phyloP scores from a whole-genome alignment of 2,329 filamentous ascomycete genomes.

The Talaromyces marneffei region DNA sequence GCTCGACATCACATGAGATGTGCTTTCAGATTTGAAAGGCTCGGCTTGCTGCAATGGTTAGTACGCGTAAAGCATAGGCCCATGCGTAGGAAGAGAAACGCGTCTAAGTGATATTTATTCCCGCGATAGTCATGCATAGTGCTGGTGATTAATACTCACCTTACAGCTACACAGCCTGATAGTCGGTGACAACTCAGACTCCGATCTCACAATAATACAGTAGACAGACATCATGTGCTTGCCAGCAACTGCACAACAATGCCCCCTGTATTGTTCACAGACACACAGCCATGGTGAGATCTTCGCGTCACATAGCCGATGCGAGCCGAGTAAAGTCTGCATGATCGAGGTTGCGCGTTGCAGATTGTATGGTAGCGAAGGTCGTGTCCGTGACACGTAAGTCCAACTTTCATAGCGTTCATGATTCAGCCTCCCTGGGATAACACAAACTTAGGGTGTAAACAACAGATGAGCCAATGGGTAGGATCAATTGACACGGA shows the following conservation, averaged over 20 bases:
- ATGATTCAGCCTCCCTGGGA: neutral
- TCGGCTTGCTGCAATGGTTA: neutral
- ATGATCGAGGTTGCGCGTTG: neutral
- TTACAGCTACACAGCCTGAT: neutral
- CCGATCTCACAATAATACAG: conserved; percentile 8
- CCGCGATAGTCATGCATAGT: neutral
- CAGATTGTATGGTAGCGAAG: neutral
- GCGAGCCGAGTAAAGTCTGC: neutral
- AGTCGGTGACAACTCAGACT: conserved; percentile 1
- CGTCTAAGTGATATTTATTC: neutral
- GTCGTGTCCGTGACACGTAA: conserved; percentile 2
- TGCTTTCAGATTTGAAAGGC: neutral
- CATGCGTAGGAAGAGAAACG: neutral
- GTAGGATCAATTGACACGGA: neutral
- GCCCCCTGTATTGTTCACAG: neutral
- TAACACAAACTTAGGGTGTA: neutral
- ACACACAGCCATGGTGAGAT: neutral
- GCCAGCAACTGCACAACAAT: conserved; percentile 1
- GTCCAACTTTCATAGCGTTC: neutral
- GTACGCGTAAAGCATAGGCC: neutral
- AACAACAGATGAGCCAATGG: neutral
- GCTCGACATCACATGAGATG: conserved; percentile 4
- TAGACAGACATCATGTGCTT: conserved; percentile 11
- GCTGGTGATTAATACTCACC: neutral
- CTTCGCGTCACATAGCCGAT: neutral